These are phyloP conservation scores for Fusarium armeniacum DNA, from an alignment of 2,329 filamentous ascomycete species.

Conservation along the genomic window DNA sequence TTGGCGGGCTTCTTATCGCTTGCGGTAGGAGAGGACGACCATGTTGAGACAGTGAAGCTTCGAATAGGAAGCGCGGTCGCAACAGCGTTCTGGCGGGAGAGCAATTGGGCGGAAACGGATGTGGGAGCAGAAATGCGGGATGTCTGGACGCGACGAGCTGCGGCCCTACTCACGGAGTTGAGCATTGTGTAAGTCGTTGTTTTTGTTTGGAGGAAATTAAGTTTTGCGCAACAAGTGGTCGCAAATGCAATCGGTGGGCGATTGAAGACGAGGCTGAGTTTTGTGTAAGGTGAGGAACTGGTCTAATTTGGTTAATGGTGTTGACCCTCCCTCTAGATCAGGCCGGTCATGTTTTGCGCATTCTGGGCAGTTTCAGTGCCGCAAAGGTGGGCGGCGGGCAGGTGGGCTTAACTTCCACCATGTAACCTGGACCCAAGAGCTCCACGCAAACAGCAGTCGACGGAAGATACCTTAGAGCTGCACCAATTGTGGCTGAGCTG, in stretches of 20 bases:
- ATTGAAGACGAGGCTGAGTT: conserved; percentile 16
- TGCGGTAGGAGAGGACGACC: conserved; percentile 46
- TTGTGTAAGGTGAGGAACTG: conserved; percentile 30
- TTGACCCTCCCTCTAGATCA: conserved; percentile 25
- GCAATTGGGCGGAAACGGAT: conserved; percentile 42
- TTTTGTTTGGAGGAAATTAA: not conserved
- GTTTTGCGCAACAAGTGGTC: not conserved
- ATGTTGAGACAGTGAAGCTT: conserved; percentile 53
- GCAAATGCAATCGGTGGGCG: conserved; percentile 3
- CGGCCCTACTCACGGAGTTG: conserved; percentile 58
- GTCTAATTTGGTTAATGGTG: conserved; percentile 33
- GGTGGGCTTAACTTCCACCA: conserved; percentile 18
- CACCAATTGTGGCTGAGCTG: not conserved
- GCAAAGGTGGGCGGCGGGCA: conserved; percentile 20
- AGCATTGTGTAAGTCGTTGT: conserved; percentile 55
- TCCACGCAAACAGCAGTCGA: conserved; percentile 15
- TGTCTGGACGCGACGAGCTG: conserved; percentile 54
- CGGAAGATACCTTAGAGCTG: conserved; percentile 8
- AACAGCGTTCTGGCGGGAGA: conserved; percentile 39
- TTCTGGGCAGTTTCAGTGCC: conserved; percentile 33
- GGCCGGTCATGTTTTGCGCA: conserved; percentile 25
- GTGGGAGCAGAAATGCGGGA: conserved; percentile 45
- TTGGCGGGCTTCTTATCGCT: conserved; percentile 39
- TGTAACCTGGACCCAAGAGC: conserved; percentile 20
- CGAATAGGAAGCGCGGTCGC: conserved; percentile 45